Conservation (phyloP, 2,329 filamentous ascomycete species). For the Domatiomyces globalis region DNA sequence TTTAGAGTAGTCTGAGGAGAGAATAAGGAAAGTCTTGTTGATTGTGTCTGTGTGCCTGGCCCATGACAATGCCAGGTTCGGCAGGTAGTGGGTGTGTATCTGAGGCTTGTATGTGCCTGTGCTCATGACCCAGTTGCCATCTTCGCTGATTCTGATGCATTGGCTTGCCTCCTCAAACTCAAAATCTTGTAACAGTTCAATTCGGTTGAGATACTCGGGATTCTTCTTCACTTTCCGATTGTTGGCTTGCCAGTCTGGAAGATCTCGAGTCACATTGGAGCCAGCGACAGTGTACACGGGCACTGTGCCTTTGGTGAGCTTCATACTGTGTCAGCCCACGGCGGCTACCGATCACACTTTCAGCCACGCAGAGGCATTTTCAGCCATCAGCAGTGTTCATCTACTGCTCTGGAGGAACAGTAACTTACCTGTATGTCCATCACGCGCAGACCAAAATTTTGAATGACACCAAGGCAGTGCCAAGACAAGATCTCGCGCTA, state of each 20-base stretch:
- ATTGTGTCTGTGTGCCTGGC: constrained; percentile 80
- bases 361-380: no score
- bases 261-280: constrained; percentile 67
- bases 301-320: constrained; percentile 54
- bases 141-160: constrained; percentile 79
- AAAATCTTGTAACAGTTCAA: constrained; percentile 93
- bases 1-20: constrained; percentile 86
- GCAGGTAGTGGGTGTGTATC: constrained; percentile 90
- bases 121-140: constrained; percentile 95
- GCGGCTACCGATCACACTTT: no score
- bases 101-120: constrained; percentile 67
- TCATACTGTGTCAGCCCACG: constrained; percentile 23
- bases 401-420: no score
- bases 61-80: constrained; percentile 86
- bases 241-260: constrained; percentile 90
- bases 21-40: constrained; percentile 79
- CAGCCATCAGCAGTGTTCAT: no score
- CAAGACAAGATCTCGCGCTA: neutral
- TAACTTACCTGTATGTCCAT: neutral
- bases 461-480: neutral
- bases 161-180: constrained; percentile 92
- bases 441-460: neutral
- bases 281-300: constrained; percentile 93
- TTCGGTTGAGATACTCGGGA: constrained; percentile 78
- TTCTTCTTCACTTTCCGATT: constrained; percentile 87